Conservation (phyloP, 495 filamentous ascomycete species). For the Poronia punctata region DNA sequence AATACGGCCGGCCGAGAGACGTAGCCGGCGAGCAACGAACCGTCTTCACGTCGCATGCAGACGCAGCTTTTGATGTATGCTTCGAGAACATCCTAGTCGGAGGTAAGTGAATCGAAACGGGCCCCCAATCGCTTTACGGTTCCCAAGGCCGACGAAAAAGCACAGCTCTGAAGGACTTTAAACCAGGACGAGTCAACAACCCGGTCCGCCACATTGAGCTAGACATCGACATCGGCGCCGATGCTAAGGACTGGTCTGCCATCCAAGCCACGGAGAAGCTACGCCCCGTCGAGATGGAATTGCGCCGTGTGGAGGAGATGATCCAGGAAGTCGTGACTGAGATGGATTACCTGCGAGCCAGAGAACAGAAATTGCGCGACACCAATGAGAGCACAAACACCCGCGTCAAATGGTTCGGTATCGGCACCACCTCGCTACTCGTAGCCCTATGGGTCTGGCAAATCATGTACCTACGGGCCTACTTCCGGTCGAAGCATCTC, state of each 20-base stretch:
- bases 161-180: conserved; percentile 26
- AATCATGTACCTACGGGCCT: conserved; percentile 92
- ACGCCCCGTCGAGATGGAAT: conserved; percentile 92
- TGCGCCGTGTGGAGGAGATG: conserved; percentile 86
- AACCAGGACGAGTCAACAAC: conserved; percentile 40
- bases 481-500: conserved; percentile 93
- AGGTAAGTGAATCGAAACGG: conserved; percentile 45
- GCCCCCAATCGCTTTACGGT: background rate
- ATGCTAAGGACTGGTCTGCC: conserved; percentile 95
- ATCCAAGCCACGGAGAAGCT: conserved; percentile 96
- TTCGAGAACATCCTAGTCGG: conserved; percentile 77
- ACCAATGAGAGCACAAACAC: conserved; percentile 99
- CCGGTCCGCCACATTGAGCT: conserved; percentile 79
- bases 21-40: conserved; percentile 85
- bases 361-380: conserved; percentile 94
- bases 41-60: conserved; percentile 91
- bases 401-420: conserved; percentile 96
- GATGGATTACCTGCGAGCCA: conserved; percentile 84
- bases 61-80: conserved; percentile 95
- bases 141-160: conserved; percentile 19
- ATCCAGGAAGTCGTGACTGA: conserved; percentile 73
- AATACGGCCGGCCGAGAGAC: conserved; percentile 86
- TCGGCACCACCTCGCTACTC: conserved; percentile 90
- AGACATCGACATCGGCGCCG: conserved; percentile 97
- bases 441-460: conserved; percentile 91